These are phyloP conservation scores for Bacidia gigantensis DNA, from an alignment of 495 filamentous ascomycete species.

Conservation along the genomic window DNA sequence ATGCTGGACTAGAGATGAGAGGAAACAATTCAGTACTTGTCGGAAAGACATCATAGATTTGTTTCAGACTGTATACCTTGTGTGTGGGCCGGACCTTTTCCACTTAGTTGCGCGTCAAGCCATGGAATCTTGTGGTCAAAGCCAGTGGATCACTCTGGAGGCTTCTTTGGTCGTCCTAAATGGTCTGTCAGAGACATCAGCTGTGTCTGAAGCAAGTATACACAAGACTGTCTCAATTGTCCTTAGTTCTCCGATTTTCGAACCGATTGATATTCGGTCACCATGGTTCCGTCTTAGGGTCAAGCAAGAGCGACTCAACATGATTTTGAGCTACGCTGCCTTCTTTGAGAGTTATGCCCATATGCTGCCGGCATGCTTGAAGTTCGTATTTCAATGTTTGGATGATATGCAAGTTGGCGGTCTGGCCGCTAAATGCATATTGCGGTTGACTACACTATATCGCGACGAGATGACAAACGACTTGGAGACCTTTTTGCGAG, in stretches of 20 bases:
- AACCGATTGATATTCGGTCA: slow-evolving; percentile 30
- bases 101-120: slow-evolving; percentile 54
- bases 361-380: slow-evolving; percentile 60
- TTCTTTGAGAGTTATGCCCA: slow-evolving; percentile 67
- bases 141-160: slow-evolving; percentile 66
- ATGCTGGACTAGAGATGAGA: slow-evolving; percentile 59
- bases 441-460: too few species aligned
- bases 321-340: slow-evolving; percentile 64
- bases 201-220: slow-evolving; percentile 49
- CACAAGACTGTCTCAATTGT: slow-evolving; percentile 56
- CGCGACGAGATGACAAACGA: too few species aligned
- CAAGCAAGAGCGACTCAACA: too few species aligned
- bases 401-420: slow-evolving; percentile 49
- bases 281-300: neutral
- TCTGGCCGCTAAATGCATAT: slow-evolving; percentile 68
- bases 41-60: slow-evolving; percentile 73
- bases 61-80: slow-evolving; percentile 58
- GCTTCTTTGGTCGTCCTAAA: slow-evolving; percentile 68
- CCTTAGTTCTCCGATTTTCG: slow-evolving; percentile 57
- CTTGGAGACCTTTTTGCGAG: slow-evolving; percentile 60
- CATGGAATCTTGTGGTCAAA: slow-evolving; percentile 39
- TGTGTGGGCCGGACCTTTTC: slow-evolving; percentile 55
- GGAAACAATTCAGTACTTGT: slow-evolving; percentile 58
- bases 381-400: slow-evolving; percentile 67
- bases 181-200: slow-evolving; percentile 52